phyloP scores from a whole-genome alignment of 345 rosid species.

The Noccaea caerulescens region DNA sequence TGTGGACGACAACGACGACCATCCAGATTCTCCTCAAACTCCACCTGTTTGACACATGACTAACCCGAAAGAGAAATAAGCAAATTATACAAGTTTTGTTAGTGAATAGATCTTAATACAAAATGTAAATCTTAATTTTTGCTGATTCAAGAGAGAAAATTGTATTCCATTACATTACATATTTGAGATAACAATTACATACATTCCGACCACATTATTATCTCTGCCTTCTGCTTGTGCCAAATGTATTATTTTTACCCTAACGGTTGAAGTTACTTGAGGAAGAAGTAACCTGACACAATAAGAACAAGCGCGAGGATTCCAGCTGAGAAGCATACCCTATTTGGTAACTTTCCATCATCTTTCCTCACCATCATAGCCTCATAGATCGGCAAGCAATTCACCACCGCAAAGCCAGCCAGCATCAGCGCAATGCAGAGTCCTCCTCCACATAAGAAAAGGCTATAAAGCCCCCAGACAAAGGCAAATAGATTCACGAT shows the following conservation, averaged over 20 bases:
- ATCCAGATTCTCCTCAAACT: conserved; percentile 29
- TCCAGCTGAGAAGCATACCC: conserved; percentile 39
- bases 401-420: conserved; percentile 51
- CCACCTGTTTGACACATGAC: conserved; percentile 34
- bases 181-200: conserved; percentile 13
- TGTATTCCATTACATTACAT: conserved; percentile 9
- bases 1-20: neutral
- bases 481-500: conserved; percentile 56
- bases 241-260: neutral
- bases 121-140: conserved; percentile 28
- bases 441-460: conserved; percentile 36
- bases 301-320: conserved; percentile 45
- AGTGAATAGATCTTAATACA: conserved; percentile 34
- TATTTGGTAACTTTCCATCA: conserved; percentile 54
- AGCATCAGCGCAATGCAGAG: conserved; percentile 47
- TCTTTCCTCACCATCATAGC: conserved; percentile 67
- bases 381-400: conserved; percentile 62
- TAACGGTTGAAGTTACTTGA: conserved; percentile 25
- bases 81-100: conserved; percentile 38
- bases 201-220: neutral
- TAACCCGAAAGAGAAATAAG: conserved; percentile 6
- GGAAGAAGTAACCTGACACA: conserved; percentile 36
- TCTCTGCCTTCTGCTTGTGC: conserved; percentile 13
- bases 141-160: neutral
- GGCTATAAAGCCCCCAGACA: conserved; percentile 33